A percentile compares a stretch with the other conserved stretches of the same genome.
Evolutionary conservation across 2,329 filamentous ascomycete species (phyloP).

Genomic region (Colletotrichum musicola): DNA sequence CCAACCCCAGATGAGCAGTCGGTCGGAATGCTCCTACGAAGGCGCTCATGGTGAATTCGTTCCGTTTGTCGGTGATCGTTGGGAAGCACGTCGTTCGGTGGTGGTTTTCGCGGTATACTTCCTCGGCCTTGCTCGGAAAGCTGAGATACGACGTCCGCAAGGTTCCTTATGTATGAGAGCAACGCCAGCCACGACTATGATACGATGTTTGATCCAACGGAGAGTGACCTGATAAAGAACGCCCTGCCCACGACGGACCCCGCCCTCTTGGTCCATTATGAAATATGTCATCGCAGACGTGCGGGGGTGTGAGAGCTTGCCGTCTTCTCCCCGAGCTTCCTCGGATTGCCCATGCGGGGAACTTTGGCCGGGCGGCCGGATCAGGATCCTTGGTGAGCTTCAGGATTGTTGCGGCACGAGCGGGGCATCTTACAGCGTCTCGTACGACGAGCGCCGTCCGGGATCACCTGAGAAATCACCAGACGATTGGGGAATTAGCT

Average conservation of each 20-base stretch:
- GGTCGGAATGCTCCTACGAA: slow-evolving; percentile 27
- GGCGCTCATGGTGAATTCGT: slow-evolving; percentile 21
- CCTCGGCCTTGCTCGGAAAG: no score
- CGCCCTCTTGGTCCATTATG: not conserved
- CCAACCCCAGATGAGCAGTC: slow-evolving; percentile 23
- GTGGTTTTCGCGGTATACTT: no score
- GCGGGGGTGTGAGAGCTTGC: slow-evolving; percentile 10
- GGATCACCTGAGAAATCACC: not conserved
- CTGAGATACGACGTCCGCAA: no score
- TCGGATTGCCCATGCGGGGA: slow-evolving; percentile 21
- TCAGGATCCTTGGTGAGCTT: slow-evolving; percentile 5
- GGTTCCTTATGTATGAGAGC: not conserved
- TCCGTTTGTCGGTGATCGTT: not conserved
- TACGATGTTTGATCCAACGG: not conserved
- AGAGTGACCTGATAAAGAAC: not conserved
- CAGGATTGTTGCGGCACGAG: not conserved
- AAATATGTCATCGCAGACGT: slow-evolving; percentile 10
- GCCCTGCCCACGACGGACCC: not conserved
- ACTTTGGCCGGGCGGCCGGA: slow-evolving; percentile 11
- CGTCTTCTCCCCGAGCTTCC: not conserved
- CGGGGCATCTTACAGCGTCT: not conserved
- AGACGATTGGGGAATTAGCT: not conserved
- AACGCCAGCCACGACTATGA: not conserved
- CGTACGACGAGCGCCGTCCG: not conserved
- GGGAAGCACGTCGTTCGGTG: no score